These are phyloP conservation scores for Krasilnikovozyma curviuscula DNA, from an alignment of 768 basidiomycete species.

Conservation along the genomic window DNA sequence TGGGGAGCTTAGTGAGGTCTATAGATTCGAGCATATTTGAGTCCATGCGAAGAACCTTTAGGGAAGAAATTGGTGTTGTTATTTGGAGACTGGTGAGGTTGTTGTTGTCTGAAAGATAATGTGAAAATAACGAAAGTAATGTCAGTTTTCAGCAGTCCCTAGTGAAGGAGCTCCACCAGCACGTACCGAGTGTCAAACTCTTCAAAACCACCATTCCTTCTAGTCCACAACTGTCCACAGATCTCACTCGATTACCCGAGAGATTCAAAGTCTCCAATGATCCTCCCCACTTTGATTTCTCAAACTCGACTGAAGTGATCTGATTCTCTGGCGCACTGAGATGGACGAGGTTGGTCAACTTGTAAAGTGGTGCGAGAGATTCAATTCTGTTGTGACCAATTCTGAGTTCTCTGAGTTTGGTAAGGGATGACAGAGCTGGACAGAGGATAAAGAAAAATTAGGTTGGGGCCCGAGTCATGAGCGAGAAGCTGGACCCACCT, in stretches of 20 bases:
- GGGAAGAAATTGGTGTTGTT: no score
- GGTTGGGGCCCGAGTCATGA: no score
- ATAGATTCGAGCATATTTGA: no score
- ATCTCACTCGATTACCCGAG: background rate
- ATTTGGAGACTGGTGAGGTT: conserved; percentile 44
- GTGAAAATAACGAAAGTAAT: no score
- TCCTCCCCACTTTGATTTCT: conserved; percentile 47
- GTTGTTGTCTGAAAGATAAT: no score
- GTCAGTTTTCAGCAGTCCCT: no score
- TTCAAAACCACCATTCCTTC: no score
- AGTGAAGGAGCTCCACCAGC: no score
- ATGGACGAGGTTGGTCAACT: conserved; percentile 62
- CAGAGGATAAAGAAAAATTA: background rate
- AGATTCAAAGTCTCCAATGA: conserved; percentile 13
- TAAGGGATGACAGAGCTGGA: conserved; percentile 62
- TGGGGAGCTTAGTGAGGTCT: conserved; percentile 41
- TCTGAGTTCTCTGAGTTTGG: conserved; percentile 68
- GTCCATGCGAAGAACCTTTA: no score
- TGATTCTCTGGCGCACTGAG: conserved; percentile 61
- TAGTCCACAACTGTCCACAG: no score
- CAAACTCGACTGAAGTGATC: conserved; percentile 44
- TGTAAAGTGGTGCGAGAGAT: conserved; percentile 53
- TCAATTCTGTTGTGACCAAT: conserved; percentile 71
- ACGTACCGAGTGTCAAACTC: no score
- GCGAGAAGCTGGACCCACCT: conserved; percentile 48